These are phyloP conservation scores for Sinapis alba DNA, from an alignment of 441 rosid genomes.

Conservation along the genomic window DNA sequence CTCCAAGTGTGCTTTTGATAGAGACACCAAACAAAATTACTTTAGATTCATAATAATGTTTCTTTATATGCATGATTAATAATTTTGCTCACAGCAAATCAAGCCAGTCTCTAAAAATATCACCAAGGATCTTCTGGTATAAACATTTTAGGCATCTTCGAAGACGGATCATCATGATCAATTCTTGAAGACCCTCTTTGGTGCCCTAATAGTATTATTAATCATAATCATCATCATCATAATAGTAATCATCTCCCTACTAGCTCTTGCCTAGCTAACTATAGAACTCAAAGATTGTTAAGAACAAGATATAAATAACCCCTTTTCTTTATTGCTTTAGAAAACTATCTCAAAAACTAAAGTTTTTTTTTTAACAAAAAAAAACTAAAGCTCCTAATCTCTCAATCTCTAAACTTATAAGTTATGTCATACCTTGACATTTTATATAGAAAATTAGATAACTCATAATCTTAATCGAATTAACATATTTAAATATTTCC, in stretches of 20 bases:
- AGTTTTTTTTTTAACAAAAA: no score
- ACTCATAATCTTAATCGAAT: no score
- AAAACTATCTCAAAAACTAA: no score
- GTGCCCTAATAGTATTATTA: conserved; percentile 13
- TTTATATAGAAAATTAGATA: no score
- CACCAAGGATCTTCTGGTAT: conserved; percentile 61
- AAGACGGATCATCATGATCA: conserved; percentile 50
- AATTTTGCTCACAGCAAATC: background rate
- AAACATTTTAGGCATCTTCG: conserved; percentile 81
- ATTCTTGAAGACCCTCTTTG: conserved; percentile 39
- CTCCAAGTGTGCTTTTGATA: background rate
- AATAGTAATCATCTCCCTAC: conserved; percentile 28
- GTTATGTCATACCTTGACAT: no score
- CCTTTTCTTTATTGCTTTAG: no score
- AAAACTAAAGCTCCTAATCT: no score
- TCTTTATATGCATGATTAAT: background rate
- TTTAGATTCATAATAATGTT: background rate
- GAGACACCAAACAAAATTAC: background rate
- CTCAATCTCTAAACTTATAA: no score
- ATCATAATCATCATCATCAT: conserved; percentile 26
- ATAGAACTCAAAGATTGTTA: no score
- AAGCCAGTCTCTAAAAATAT: background rate
- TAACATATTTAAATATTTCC: no score
- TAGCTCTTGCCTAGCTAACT: conserved; percentile 59
- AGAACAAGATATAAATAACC: no score